Evolutionary conservation across 805 yeast genomes (phyloP), one percentile per base, ranked within the genome.

Genomic region (Diddensiella santjacobensis): DNA sequence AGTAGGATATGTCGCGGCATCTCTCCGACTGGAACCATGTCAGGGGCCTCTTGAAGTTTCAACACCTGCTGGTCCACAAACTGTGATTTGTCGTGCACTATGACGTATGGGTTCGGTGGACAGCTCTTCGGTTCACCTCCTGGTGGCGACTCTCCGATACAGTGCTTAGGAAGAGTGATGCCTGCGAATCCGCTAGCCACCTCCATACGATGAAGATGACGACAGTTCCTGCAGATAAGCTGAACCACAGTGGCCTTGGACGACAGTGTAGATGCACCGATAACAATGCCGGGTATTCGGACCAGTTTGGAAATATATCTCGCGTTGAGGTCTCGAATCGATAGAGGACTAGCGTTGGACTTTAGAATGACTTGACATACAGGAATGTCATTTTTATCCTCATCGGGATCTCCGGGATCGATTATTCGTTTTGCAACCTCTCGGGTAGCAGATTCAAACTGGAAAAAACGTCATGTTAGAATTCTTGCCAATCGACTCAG

Each of bases 11-110:
- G 95, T 58, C 99, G 80, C 5, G 99, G 99, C 88, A 93, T 84
- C 70, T 93, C 99, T 57, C 99, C 99, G 23, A 93, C 96, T 1
- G 99, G 99, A 1, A 93, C 97, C 83, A 87, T 87, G 65, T 93
- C 99, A 10, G 98, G 97, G n/a, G 93, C 76, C 65, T 93, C 99
- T 67, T 93, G 99, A 48, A 93, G 74, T 66, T 93, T 93, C 60
- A 93, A 75, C 24, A 84, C 81, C 68, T 93, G 99, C 65, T 95
- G 98, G 68, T 93, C 98, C 46, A 93, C 83, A 66, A 90, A 93
- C n/a, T 79, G 72, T 1, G 96, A 88, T 62, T 87, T 86, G 64
- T 93, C 98, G 68, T 93, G 99, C 24, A 87, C 89, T 51, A 93
- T 86, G 31, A 87, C 78, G 60, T 89, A 93, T 2, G 99, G 99